Evolutionary conservation across 2,329 filamentous ascomycete genomes (phyloP).

Genomic region (Fulvia fulva): DNA sequence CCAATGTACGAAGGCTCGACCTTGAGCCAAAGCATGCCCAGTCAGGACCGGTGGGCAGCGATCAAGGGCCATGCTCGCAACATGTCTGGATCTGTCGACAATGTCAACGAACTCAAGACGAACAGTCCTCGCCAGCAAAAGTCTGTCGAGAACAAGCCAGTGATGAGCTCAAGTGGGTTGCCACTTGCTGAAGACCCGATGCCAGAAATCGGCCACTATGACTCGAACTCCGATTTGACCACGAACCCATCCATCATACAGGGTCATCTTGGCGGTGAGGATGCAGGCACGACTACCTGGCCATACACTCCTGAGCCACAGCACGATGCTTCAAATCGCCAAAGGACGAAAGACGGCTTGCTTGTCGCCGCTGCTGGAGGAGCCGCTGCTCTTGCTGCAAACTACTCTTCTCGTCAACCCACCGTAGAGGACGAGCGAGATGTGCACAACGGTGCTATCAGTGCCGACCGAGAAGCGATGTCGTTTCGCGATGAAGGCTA

Average conservation of each 20-base stretch:
- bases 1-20: slow-evolving; percentile 32
- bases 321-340: slow-evolving; percentile 13
- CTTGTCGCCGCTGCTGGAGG: slow-evolving; percentile 27
- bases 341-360: slow-evolving; percentile 18
- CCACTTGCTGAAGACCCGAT: slow-evolving; percentile 67
- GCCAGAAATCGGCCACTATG: slow-evolving; percentile 70
- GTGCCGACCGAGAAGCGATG: slow-evolving; percentile 45
- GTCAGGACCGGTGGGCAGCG: slow-evolving; percentile 34
- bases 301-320: slow-evolving; percentile 32
- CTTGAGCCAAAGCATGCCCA: slow-evolving; percentile 28
- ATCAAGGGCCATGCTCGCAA: slow-evolving; percentile 42
- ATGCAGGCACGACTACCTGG: slow-evolving; percentile 46
- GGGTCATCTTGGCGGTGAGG: slow-evolving; percentile 62
- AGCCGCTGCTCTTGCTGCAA: slow-evolving; percentile 24
- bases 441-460: slow-evolving; percentile 20
- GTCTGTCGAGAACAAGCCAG: slow-evolving; percentile 38
- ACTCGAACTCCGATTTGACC: slow-evolving; percentile 61
- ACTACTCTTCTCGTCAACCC: slow-evolving; percentile 35
- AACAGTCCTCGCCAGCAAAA: slow-evolving; percentile 41
- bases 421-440: slow-evolving; percentile 30
- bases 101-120: slow-evolving; percentile 37
- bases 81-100: slow-evolving; percentile 24
- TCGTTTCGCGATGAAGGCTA: slow-evolving; percentile 82
- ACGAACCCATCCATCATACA: slow-evolving; percentile 84
- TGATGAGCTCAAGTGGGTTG: slow-evolving; percentile 65